Conservation (phyloP, 1,139 yeast genomes). For the Protomyces arabidopsidicola region DNA sequence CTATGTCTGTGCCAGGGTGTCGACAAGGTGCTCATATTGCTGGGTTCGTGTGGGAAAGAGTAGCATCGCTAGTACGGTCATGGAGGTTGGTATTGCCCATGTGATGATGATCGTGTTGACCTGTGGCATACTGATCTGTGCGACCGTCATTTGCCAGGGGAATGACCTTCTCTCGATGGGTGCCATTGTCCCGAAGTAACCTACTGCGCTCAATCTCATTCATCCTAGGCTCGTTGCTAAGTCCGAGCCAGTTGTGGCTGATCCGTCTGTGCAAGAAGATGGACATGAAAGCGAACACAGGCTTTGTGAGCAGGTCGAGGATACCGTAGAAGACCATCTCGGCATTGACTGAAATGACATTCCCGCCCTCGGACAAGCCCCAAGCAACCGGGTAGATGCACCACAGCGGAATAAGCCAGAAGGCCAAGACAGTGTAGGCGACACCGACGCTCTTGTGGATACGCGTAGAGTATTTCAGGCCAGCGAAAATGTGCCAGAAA, state of each 20-base stretch:
- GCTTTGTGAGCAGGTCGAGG: constrained; percentile 43
- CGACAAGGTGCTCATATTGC: no score
- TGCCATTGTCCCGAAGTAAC: no score
- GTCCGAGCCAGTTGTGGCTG: constrained; percentile 16
- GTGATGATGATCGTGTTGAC: no score
- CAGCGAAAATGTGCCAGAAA: constrained; percentile 30
- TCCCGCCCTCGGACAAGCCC: constrained; percentile 62
- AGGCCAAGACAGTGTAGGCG: constrained; percentile 35
- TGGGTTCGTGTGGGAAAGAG: no score
- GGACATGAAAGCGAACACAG: constrained; percentile 28
- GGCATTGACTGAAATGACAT: constrained; percentile 54
- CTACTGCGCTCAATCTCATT: no score
- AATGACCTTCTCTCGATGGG: no score
- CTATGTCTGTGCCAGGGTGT: no score
- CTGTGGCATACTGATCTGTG: no score
- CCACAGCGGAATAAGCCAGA: constrained; percentile 44
- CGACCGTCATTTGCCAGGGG: no score
- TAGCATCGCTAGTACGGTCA: no score
- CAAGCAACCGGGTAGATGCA: constrained; percentile 52
- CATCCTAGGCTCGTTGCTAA: constrained; percentile 6
- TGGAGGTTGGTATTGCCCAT: no score
- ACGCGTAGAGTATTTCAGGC: constrained; percentile 29
- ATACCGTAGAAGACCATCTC: constrained; percentile 59
- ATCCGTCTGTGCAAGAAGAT: constrained; percentile 12
- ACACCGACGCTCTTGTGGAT: constrained; percentile 31